Evolutionary conservation across 1,284 basidiomycete genomes (phyloP).

Genomic region (Hypsizygus ulmarius): DNA sequence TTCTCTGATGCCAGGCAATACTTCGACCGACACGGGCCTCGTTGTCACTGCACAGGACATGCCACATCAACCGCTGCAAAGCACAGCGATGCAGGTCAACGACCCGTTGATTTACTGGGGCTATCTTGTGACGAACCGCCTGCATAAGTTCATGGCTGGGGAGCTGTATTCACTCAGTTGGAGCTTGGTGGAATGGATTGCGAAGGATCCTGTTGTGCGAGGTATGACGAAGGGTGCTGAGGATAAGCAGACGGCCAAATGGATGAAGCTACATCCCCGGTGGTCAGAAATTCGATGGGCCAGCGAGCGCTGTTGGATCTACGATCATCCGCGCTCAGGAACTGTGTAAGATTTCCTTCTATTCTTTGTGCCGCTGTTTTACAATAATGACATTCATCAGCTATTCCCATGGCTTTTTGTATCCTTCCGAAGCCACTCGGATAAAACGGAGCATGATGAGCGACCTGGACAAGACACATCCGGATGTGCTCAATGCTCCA

Average conservation of each 20-base stretch:
- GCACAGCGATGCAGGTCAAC: conserved; percentile 10
- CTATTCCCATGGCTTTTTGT: conserved; percentile 96
- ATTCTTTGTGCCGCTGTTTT: conserved; percentile 7
- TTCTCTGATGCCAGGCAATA: conserved; percentile 4
- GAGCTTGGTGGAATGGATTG: conserved; percentile 88
- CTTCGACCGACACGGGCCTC: conserved; percentile 4
- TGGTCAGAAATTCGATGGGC: conserved; percentile 82
- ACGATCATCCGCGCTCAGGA: conserved; percentile 92
- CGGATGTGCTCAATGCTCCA: conserved; percentile 30
- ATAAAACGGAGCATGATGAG: conserved; percentile 51
- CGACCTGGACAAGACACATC: conserved; percentile 38
- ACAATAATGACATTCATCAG: conserved; percentile 34
- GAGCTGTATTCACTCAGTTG: conserved; percentile 92
- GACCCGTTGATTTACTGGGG: conserved; percentile 92
- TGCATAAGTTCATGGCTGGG: conserved; percentile 94
- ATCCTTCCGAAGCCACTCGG: conserved; percentile 83
- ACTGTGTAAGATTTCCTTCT: conserved; percentile 67
- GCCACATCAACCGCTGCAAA: background rate
- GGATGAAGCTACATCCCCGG: conserved; percentile 90
- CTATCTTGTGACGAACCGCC: conserved; percentile 87
- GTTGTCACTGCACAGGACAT: conserved; percentile 3
- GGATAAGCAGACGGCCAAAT: conserved; percentile 93
- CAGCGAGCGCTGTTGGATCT: conserved; percentile 95
- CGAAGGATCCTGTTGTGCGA: conserved; percentile 69
- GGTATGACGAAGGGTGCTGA: conserved; percentile 81